Evolutionary conservation across 768 basidiomycete species (phyloP), one percentile per base, ranked within the genome.

Genomic region (Tricholomella constricta): DNA sequence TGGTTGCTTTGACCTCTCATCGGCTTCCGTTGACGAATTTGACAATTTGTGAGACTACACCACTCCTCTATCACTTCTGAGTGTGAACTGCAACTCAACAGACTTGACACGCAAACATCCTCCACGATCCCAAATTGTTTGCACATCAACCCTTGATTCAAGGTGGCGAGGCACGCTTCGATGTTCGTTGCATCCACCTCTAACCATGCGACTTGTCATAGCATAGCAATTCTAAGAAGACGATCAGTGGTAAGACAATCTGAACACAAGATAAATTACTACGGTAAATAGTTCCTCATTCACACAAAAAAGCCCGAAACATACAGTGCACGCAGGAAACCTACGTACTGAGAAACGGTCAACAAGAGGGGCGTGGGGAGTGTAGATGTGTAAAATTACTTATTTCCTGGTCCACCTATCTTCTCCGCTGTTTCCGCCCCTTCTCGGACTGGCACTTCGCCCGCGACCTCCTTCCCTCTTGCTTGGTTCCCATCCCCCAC

Each of bases 401-500:
- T 62, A 81, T 65, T 82, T 88, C 62, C 86, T 78, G 20, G 85
- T 86, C 86, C 85, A 88, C 52, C 89, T 80, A 61, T 91, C 90
- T 67, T 90, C 89, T 20, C 89, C 89, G 40, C 73, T 75, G 56
- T 79, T 75, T 8, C 82, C 84, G 7, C 84, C 84, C 59, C 82
- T 75, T 63, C 78, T 78, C 11, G 68, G 90, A 60, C 90, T 91
- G 2, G 88, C 89, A 64, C 90, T 91, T 45, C 89, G 80, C 7
- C 78, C 86, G 50, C 76, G 80, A 2, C 80, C 86, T 14, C 77
- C 77, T 41, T 85, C 86, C 50, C 86, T 77, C 64, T 81, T 90
- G 45, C 71, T 72, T 10, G 92, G 92, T 62, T 92, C 90, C 92
- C 92, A 94, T 23, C 91, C 89, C 14, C 86, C 91, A 11, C 82